Conservation (phyloP, 2,329 filamentous ascomycete genomes). For the Beauveria pseudobassiana region DNA sequence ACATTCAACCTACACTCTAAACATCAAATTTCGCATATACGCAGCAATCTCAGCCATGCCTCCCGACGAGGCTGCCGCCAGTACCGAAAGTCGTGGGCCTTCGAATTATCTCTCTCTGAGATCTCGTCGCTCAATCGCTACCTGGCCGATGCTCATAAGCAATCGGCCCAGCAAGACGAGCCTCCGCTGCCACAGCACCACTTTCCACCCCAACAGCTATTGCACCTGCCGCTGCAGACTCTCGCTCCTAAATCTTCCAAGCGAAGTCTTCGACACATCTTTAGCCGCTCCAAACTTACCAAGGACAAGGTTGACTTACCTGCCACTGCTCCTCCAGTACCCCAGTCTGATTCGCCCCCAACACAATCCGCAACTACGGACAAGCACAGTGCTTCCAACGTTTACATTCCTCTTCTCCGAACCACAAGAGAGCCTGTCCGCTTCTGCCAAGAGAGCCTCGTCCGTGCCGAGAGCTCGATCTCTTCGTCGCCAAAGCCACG, state of each 20-base stretch:
- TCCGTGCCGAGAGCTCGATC: conserved; percentile 2
- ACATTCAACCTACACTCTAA: background rate
- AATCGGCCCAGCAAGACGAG: background rate
- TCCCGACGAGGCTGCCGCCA: conserved; percentile 3
- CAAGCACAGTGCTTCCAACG: background rate
- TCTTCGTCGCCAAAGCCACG: background rate
- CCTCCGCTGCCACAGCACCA: background rate
- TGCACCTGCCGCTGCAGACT: background rate
- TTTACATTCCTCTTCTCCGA: background rate
- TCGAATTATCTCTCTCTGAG: conserved; percentile 11
- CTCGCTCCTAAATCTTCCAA: background rate
- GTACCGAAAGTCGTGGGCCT: background rate
- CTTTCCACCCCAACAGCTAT: background rate
- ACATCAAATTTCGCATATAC: background rate
- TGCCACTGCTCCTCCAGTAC: background rate
- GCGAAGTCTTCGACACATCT: conserved; percentile 10
- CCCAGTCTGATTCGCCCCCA: background rate
- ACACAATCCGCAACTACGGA: background rate
- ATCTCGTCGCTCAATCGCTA: conserved; percentile 5
- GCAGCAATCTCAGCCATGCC: background rate
- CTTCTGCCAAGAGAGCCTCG: background rate
- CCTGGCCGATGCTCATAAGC: conserved; percentile 1
- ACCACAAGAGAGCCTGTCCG: background rate
- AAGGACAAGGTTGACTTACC: background rate
- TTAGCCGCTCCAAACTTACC: conserved; percentile 11